Evolutionary conservation across 331 rosid species (phyloP).

Genomic region (Telfairia occidentalis): DNA sequence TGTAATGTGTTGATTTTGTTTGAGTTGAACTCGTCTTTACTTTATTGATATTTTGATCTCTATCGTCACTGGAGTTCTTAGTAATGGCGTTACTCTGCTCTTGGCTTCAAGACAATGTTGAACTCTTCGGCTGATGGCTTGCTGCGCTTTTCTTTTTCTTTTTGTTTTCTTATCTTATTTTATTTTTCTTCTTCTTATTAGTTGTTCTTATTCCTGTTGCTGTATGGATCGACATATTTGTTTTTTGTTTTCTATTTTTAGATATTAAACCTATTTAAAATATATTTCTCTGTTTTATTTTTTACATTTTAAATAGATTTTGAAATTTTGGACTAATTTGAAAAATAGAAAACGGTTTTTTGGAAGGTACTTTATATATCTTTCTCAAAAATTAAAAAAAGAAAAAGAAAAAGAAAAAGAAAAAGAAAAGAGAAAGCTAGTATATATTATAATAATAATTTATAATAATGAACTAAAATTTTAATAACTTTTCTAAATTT

Average conservation of each 20-base stretch:
- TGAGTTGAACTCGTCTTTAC: not conserved
- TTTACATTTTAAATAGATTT: not conserved
- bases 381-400: too few relatives aligned
- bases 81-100: not conserved
- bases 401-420: too few relatives aligned
- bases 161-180: too few relatives aligned
- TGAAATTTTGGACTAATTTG: not conserved
- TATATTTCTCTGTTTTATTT: not conserved
- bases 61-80: not conserved
- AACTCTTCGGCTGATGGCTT: not conserved
- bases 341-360: not conserved
- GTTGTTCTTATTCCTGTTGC: not conserved
- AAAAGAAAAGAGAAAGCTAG: too few relatives aligned
- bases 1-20: not conserved
- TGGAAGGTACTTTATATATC: not conserved
- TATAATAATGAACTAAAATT: not conserved
- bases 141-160: not conserved
- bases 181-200: not conserved
- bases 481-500: not conserved
- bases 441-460: not conserved
- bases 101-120: not conserved
- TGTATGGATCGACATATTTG: not conserved
- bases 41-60: not conserved
- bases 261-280: not conserved
- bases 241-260: not conserved